Base-by-base conservation (phyloP, 306 rosid genomes). In the Malus fusca region DNA sequence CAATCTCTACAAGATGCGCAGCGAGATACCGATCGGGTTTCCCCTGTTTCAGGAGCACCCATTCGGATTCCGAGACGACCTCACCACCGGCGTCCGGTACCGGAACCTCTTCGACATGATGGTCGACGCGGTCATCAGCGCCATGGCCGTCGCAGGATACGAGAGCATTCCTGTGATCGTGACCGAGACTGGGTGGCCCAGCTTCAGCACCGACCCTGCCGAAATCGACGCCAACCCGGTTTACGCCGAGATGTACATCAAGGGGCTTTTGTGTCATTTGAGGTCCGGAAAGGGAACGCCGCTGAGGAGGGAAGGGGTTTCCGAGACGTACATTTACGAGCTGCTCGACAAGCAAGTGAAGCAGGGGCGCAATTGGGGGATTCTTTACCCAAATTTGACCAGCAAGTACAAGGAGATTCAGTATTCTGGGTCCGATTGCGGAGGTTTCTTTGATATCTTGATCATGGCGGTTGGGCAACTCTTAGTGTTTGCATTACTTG, bases 111-210 rank as follows among this genome's bases (percentile, higher is more conserved):
- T 92, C 61, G 98, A 92, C 30, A 77, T 89, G 71, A 94, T 94
- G 98, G 85, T 90, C 0, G 97, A 91, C 23, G 92, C 95, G 0
- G 92, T 89, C 42, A 75, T 85, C 3, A 72, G 82, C 17, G 92
- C 98, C 4, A 89, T 92, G 90, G 88, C 88, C 0, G 78, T 85
- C 61, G 85, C 87, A 0, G 98, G 97, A 0, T 79, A 87, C 74
- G 88, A 82, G 80, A 82, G 76, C 2, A 77, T 94, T 2, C 96
- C 93, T 4, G 11, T 94, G 4, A 33, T 92, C 0, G 98, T 94
- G 7, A 84, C 96, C 0, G 98, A 92, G 82, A 92, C 98, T 0
- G 97, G 97, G 18, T 94, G 98, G 98, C 98, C 96, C 9, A 90
- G 90, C 79, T 53, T 74, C 1, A 83, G 93, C 51, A 56, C 63